Conservation (phyloP, 2,329 filamentous ascomycete species). For the Proliferodiscus dingleyae region DNA sequence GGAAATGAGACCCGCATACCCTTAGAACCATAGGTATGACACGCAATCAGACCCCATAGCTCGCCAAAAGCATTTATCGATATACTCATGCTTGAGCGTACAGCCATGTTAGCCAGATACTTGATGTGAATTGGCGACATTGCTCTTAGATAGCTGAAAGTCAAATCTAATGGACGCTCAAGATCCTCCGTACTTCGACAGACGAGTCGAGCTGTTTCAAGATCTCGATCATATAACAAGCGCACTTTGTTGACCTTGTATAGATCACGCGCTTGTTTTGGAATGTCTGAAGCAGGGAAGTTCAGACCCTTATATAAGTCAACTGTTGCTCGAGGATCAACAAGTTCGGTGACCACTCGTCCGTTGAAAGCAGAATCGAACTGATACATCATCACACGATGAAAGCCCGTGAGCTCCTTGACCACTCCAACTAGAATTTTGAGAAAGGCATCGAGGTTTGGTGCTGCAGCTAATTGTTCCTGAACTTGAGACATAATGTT, state of each 20-base stretch:
- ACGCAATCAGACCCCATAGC: conserved; percentile 83
- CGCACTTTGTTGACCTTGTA: conserved; percentile 90
- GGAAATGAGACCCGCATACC: conserved; percentile 92
- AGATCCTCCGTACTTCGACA: conserved; percentile 72
- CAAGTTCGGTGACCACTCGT: conserved; percentile 79
- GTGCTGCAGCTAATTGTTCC: conserved; percentile 72
- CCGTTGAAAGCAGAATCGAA: conserved; percentile 82
- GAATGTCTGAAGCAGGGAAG: conserved; percentile 85
- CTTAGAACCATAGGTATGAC: conserved; percentile 69
- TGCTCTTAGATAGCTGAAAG: conserved; percentile 68
- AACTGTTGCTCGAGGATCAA: conserved; percentile 72
- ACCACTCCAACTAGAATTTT: conserved; percentile 81
- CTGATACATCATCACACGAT: conserved; percentile 89
- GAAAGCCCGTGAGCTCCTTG: conserved; percentile 86
- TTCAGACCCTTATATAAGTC: conserved; percentile 84
- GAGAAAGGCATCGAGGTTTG: conserved; percentile 66
- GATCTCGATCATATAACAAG: conserved; percentile 78
- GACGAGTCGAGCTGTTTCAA: conserved; percentile 73
- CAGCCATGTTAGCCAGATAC: conserved; percentile 82
- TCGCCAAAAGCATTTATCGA: conserved; percentile 83
- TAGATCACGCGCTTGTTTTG: conserved; percentile 77
- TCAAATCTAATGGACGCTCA: conserved; percentile 69
- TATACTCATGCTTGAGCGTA: conserved; percentile 92
- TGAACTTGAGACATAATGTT: conserved; percentile 90
- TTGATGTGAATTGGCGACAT: conserved; percentile 90